Conservation (phyloP, 2,329 filamentous ascomycete species). For the Colletotrichum tropicicola region DNA sequence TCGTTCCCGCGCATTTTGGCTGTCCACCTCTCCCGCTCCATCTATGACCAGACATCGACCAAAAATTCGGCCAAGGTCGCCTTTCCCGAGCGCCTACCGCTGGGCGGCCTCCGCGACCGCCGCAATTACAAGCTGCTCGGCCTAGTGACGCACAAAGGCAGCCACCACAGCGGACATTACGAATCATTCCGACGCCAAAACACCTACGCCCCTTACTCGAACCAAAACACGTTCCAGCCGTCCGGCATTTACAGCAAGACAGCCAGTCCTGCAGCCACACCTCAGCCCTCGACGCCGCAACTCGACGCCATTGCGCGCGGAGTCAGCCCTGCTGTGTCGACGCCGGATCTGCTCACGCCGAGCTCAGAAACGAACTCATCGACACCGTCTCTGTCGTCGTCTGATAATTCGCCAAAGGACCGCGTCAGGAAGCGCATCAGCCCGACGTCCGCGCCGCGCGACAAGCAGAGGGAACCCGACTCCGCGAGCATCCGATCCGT, state of each 20-base stretch:
- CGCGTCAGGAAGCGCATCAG: conserved; percentile 25
- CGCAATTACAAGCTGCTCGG: conserved; percentile 86
- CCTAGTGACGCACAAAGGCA: conserved; percentile 93
- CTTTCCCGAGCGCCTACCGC: conserved; percentile 85
- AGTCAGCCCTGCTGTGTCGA: conserved; percentile 55
- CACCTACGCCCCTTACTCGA: conserved; percentile 78
- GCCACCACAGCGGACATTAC: conserved; percentile 96
- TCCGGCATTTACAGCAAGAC: conserved; percentile 77
- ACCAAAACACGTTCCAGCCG: conserved; percentile 79
- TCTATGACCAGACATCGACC: conserved; percentile 84
- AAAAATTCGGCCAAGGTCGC: conserved; percentile 96
- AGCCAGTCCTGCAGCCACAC: conserved; percentile 62
- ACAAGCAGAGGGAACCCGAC: conserved; percentile 54
- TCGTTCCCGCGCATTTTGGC: conserved; percentile 89
- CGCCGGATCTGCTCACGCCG: conserved; percentile 55
- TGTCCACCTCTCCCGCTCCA: conserved; percentile 91
- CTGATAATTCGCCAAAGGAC: conserved; percentile 34
- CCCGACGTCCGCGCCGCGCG: conserved; percentile 36
- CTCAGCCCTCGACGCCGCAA: conserved; percentile 57
- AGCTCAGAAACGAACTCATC: conserved; percentile 45
- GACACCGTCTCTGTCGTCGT: conserved; percentile 48
- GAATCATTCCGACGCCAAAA: conserved; percentile 94
- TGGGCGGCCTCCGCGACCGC: conserved; percentile 82
- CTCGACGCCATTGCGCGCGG: conserved; percentile 45
- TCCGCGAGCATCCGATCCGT: conserved; percentile 64